Evolutionary conservation across 768 basidiomycete species (phyloP).

Genomic region (Rhodotorula babjevae): DNA sequence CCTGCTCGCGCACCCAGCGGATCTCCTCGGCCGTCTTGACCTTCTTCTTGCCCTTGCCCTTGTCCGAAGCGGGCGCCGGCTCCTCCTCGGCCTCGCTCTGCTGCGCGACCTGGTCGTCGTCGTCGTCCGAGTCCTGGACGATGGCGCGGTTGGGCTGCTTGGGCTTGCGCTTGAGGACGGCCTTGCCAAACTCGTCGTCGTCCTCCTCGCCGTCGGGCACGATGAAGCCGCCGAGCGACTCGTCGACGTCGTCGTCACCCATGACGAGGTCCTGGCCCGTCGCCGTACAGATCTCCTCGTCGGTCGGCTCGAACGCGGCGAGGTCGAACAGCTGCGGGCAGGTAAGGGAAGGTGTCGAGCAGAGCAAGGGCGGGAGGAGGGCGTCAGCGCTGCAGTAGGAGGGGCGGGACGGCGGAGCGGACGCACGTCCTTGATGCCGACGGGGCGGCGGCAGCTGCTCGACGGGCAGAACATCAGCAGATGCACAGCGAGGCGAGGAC

Average conservation of each 20-base stretch:
- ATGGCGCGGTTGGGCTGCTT: constrained; percentile 29
- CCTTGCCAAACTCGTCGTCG: constrained; percentile 47
- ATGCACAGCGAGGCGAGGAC: too few species aligned
- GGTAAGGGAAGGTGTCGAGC: too few species aligned
- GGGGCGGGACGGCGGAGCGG: too few species aligned
- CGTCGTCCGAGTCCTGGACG: constrained; percentile 36
- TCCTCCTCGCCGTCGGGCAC: constrained; percentile 41
- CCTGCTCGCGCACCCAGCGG: constrained; percentile 4
- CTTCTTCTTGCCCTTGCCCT: constrained; percentile 25
- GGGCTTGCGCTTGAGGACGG: constrained; percentile 15
- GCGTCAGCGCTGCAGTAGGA: too few species aligned
- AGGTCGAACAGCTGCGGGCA: constrained; percentile 53
- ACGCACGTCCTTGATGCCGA: constrained; percentile 48
- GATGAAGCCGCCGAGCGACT: constrained; percentile 24
- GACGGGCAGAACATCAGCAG: constrained; percentile 46
- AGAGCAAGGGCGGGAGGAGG: neutral
- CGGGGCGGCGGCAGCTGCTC: constrained; percentile 59
- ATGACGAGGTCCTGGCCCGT: constrained; percentile 22
- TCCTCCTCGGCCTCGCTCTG: constrained; percentile 28
- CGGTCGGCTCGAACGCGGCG: constrained; percentile 60
- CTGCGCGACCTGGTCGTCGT: neutral
- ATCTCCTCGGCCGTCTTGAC: constrained; percentile 12
- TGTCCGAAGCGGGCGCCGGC: constrained; percentile 2
- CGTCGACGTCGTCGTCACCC: constrained; percentile 27
- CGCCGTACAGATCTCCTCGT: constrained; percentile 54